A percentile compares a stretch with the other conserved stretches of the same genome.
Evolutionary conservation across 2,329 filamentous ascomycete species (phyloP).

Genomic region (Colletotrichum sp.): DNA sequence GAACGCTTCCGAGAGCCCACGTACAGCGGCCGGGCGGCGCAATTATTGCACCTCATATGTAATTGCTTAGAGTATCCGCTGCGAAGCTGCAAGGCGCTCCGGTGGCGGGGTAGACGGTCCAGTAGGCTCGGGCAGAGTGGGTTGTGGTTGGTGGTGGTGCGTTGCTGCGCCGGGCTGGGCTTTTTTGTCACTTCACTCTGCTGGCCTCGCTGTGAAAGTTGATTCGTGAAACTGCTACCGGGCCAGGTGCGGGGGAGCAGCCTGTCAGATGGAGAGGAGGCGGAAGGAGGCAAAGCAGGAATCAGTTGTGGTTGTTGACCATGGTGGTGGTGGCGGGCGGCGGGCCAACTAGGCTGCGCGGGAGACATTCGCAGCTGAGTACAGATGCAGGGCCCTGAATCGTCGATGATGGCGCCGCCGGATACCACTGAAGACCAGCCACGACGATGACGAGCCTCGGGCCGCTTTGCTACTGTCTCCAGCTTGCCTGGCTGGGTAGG

Average conservation of each 20-base stretch:
- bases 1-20: neutral
- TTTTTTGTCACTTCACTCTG: neutral
- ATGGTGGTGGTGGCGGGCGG: neutral
- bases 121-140: neutral
- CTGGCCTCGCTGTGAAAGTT: neutral
- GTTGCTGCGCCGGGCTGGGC: slow-evolving; percentile 11
- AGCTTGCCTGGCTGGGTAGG: neutral
- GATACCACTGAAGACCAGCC: neutral
- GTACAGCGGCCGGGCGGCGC: neutral
- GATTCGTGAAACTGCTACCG: slow-evolving; percentile 8
- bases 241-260: slow-evolving; percentile 8
- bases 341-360: neutral
- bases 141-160: slow-evolving; percentile 3
- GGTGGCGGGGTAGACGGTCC: slow-evolving; percentile 11
- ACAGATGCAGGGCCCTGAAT: neutral
- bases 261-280: neutral
- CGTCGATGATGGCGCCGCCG: neutral
- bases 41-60: neutral
- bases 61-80: neutral
- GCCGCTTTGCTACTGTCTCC: neutral
- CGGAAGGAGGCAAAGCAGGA: slow-evolving; percentile 1
- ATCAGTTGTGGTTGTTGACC: neutral
- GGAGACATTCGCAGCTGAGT: neutral
- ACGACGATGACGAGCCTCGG: slow-evolving; percentile 7
- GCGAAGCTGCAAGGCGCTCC: slow-evolving; percentile 4